Conservation (phyloP, 352 stramenopile species). For the Pythium brassicae region DNA sequence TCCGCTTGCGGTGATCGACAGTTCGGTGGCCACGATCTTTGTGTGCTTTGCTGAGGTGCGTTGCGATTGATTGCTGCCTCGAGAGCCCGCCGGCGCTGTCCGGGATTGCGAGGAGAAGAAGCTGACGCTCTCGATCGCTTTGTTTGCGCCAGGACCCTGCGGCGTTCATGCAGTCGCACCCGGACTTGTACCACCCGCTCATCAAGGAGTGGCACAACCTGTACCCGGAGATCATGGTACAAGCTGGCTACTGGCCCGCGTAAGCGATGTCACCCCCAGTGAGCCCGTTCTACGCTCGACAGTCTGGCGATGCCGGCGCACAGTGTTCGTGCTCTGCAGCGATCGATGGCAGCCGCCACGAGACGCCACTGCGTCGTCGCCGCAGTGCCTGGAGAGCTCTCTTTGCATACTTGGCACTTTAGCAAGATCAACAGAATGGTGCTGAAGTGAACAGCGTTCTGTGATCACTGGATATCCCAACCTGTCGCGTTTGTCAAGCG, state of each 20-base stretch:
- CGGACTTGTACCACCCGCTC: slow-evolving; percentile 76
- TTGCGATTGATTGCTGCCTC: background rate
- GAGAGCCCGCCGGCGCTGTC: background rate
- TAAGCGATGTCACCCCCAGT: slow-evolving; percentile 10
- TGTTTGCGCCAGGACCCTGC: slow-evolving; percentile 43
- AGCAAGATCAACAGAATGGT: too few relatives aligned
- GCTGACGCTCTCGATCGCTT: background rate
- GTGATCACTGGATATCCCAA: too few relatives aligned
- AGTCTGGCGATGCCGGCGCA: too few relatives aligned
- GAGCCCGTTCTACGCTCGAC: too few relatives aligned
- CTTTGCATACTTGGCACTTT: too few relatives aligned
- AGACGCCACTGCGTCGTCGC: too few relatives aligned
- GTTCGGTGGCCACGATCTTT: slow-evolving; percentile 94
- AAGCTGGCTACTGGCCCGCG: slow-evolving; percentile 77
- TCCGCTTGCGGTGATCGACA: slow-evolving; percentile 90
- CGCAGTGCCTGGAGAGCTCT: too few relatives aligned
- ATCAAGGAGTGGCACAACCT: slow-evolving; percentile 87
- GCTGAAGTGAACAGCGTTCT: too few relatives aligned
- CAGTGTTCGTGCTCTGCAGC: background rate
- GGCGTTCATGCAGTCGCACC: slow-evolving; percentile 76
- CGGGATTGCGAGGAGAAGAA: too few relatives aligned
- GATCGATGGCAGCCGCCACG: too few relatives aligned
- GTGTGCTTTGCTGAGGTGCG: slow-evolving; percentile 93
- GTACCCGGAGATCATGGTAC: slow-evolving; percentile 87
- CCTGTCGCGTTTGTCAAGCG: too few relatives aligned